Conservation (phyloP, 2,329 filamentous ascomycete genomes). For the Celoporthe dispersa region DNA sequence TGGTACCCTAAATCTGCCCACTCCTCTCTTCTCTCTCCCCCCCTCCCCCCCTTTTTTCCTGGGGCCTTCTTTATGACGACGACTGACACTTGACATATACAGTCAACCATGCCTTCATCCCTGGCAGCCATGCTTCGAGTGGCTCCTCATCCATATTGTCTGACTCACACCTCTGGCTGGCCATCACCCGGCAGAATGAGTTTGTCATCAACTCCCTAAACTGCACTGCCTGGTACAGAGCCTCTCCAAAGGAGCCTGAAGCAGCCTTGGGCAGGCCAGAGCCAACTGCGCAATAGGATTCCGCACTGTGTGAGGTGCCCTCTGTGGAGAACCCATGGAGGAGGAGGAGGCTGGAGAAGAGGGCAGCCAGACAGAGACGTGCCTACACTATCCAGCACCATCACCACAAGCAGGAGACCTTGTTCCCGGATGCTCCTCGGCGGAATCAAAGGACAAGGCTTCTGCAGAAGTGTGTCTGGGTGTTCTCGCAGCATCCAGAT, state of each 20-base stretch:
- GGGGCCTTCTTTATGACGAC: not conserved
- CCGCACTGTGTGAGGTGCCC: not conserved
- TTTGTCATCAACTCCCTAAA: conserved; percentile 17
- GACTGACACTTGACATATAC: not conserved
- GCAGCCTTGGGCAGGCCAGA: no score
- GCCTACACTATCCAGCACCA: not conserved
- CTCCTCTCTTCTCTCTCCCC: not conserved
- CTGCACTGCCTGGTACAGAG: conserved; percentile 15
- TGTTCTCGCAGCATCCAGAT: conserved; percentile 22
- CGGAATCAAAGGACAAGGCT: not conserved
- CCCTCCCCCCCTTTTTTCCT: not conserved
- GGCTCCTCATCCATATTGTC: not conserved
- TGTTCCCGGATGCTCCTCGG: not conserved
- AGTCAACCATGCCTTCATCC: conserved; percentile 7
- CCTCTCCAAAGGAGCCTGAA: not conserved
- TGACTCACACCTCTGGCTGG: conserved; percentile 22
- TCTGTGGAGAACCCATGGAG: not conserved
- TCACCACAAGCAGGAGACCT: not conserved
- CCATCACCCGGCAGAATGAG: conserved; percentile 17
- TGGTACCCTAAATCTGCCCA: no score
- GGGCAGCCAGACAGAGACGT: not conserved
- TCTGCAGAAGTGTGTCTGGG: conserved; percentile 17
- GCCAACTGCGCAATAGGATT: conserved; percentile 7
- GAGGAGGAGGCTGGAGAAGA: not conserved
- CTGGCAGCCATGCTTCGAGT: not conserved